Base-by-base conservation (phyloP, 78 protist species). In the Dictyostelium intermedium region DNA sequence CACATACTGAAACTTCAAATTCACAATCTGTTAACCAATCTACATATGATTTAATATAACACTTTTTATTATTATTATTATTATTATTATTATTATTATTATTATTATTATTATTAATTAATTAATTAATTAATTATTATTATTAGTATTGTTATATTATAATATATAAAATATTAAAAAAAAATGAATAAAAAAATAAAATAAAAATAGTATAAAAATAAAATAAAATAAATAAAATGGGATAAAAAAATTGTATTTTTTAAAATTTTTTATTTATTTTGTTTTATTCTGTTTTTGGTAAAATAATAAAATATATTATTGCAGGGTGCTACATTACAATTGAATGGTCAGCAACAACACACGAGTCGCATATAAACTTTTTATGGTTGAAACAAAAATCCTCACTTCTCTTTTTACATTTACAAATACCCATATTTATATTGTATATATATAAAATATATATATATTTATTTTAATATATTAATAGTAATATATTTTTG, bases 401-500 rank as follows among this genome's bases (percentile, higher is more conserved):
- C 10, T 86, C 92, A 37, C 84, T 76, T 86, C 92, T 74, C 84
- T 86, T 86, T 77, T 86, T 86, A 86, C 92, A 86, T 86, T 86
- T 86, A 77, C 92, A 86, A 30, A 86, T 77, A 39, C 92, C 92
- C 92, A 86, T 86, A 13, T 73, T 25, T 25, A 63, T 39, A 39
- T 50, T 63, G 0, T 60, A 56, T 25, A 80, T 32, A 23, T 69
- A 25, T 63, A 63, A 16, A 63, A 25, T 63, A 20, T 41, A 4
- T 45, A 43, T 47, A 1, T 35, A 13, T 35, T 47, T 79, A 4
- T 77, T 25, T n/a, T 8, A 61, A 61, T 25, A 25, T 61, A 10
- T 5, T 1, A 61, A 13, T 20, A 61, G 70, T 18, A 16, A 61
- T 25, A 27, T 27, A 27, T 66, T 9, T 56, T 56, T 56, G 66